phyloP scores from a whole-genome alignment of 345 rosid genomes.

The Lumnitzera racemosa region DNA sequence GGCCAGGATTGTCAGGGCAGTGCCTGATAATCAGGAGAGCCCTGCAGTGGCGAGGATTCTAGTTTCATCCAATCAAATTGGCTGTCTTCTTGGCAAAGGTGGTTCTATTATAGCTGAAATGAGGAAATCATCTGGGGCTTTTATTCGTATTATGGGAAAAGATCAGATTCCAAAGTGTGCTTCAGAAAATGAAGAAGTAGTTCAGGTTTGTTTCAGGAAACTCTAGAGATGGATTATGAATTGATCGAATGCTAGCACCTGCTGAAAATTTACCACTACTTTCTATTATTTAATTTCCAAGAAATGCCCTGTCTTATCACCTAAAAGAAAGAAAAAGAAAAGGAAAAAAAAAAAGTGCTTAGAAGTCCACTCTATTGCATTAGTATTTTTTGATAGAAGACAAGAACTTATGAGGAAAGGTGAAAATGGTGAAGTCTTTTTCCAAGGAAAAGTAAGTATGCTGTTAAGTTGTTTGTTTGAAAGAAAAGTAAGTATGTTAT shows the following conservation, averaged over 20 bases:
- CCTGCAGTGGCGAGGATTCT: slow-evolving; percentile 47
- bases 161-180: slow-evolving; percentile 72
- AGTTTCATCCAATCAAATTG: slow-evolving; percentile 59
- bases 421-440: too few species aligned
- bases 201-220: slow-evolving; percentile 40
- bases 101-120: slow-evolving; percentile 66
- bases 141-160: slow-evolving; percentile 62
- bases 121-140: slow-evolving; percentile 64
- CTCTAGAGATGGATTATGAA: slow-evolving; percentile 2
- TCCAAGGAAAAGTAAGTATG: too few species aligned
- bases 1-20: slow-evolving; percentile 44
- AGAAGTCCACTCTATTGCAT: too few species aligned
- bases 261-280: too few species aligned
- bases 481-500: too few species aligned
- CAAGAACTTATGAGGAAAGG: too few species aligned
- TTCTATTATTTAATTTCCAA: too few species aligned
- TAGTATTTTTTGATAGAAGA: too few species aligned
- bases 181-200: slow-evolving; percentile 67
- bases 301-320: too few species aligned
- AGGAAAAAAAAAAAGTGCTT: too few species aligned
- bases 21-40: slow-evolving; percentile 51
- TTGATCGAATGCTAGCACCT: not conserved
- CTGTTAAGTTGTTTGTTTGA: too few species aligned
- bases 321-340: too few species aligned
- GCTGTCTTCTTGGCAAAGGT: slow-evolving; percentile 77